These are phyloP conservation scores for Balansia obtecta DNA, from an alignment of 2,329 filamentous ascomycete genomes.

Conservation along the genomic window DNA sequence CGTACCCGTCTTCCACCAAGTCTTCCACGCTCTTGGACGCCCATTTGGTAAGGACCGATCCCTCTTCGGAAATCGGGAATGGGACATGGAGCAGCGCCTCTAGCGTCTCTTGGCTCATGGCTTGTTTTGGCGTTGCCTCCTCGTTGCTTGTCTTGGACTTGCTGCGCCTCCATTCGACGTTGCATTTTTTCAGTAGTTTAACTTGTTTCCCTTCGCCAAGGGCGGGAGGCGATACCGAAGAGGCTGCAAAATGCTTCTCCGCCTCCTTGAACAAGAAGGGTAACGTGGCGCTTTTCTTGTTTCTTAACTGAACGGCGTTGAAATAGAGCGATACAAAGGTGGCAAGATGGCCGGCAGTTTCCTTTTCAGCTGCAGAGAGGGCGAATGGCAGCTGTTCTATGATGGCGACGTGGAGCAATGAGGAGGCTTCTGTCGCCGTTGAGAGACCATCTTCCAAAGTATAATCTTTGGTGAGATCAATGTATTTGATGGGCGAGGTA, in stretches of 20 bases:
- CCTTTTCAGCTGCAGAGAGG: slow-evolving; percentile 34
- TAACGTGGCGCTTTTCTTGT: background rate
- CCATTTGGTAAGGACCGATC: slow-evolving; percentile 49
- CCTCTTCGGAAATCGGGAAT: slow-evolving; percentile 35
- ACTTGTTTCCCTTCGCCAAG: slow-evolving; percentile 11
- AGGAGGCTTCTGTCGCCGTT: slow-evolving; percentile 21
- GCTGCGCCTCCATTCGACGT: slow-evolving; percentile 6
- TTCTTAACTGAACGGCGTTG: slow-evolving; percentile 31
- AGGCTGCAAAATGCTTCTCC: slow-evolving; percentile 17
- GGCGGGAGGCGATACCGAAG: slow-evolving; percentile 11
- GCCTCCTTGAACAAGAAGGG: slow-evolving; percentile 15
- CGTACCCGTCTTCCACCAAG: slow-evolving; percentile 64
- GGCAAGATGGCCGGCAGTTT: slow-evolving; percentile 34
- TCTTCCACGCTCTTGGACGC: slow-evolving; percentile 65
- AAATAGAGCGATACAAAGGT: slow-evolving; percentile 48
- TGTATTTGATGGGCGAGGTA: slow-evolving; percentile 68
- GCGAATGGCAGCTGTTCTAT: slow-evolving; percentile 69
- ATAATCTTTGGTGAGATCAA: slow-evolving; percentile 51
- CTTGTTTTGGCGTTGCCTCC: slow-evolving; percentile 4
- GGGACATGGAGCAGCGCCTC: slow-evolving; percentile 39
- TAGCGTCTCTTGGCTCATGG: slow-evolving; percentile 31
- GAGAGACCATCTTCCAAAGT: slow-evolving; percentile 17
- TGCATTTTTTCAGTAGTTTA: slow-evolving; percentile 9
- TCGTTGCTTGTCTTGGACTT: background rate
- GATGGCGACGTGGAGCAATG: slow-evolving; percentile 56